Conservation (phyloP, 345 rosid genomes). For the Bruguiera gymnorhiza region DNA sequence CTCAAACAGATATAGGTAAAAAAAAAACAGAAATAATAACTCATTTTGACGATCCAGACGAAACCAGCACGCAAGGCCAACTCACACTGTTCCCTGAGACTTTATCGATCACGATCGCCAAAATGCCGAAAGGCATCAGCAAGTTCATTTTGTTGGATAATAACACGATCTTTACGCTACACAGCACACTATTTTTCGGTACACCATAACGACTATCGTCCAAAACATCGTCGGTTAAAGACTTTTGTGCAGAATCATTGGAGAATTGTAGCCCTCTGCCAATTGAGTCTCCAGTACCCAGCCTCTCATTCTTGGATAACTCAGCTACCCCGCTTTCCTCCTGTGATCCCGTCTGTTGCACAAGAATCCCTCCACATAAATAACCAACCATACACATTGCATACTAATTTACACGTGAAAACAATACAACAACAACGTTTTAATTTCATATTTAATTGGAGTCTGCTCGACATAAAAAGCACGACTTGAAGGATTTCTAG, state of each 20-base stretch:
- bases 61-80: neutral
- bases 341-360: conserved; percentile 17
- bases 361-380: neutral
- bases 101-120: conserved; percentile 27
- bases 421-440: too few relatives aligned
- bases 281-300: neutral
- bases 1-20: neutral
- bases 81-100: conserved; percentile 26
- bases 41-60: neutral
- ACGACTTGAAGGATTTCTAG: too few relatives aligned
- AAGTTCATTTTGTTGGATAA: conserved; percentile 28
- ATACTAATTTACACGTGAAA: neutral
- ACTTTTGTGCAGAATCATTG: too few relatives aligned
- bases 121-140: conserved; percentile 34
- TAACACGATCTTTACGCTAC: conserved; percentile 27
- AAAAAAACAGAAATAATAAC: neutral
- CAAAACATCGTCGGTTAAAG: neutral
- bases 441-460: too few relatives aligned
- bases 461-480: too few relatives aligned
- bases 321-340: conserved; percentile 15
- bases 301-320: conserved; percentile 5
- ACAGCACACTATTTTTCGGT: conserved; percentile 3
- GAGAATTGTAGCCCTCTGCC: neutral
- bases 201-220: neutral
- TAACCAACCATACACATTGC: neutral